Evolutionary conservation across 768 basidiomycete genomes (phyloP).

Genomic region (Amanita phalloides): DNA sequence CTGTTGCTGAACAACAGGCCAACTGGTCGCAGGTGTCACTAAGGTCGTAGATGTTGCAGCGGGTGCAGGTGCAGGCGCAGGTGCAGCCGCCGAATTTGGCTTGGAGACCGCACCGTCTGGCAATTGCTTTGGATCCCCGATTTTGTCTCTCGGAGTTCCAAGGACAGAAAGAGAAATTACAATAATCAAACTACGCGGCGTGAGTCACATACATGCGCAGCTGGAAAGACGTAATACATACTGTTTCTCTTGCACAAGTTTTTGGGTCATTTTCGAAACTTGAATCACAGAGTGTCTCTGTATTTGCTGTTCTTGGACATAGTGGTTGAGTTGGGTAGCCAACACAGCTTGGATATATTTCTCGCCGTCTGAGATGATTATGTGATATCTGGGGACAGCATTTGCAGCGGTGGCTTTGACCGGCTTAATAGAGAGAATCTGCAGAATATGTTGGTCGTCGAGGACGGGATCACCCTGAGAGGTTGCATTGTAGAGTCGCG

Average conservation of each 20-base stretch:
- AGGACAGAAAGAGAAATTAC: constrained; percentile 58
- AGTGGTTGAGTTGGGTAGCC: constrained; percentile 76
- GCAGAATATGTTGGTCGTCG: constrained; percentile 43
- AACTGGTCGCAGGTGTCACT: background rate
- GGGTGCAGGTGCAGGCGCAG: background rate
- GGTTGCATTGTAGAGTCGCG: constrained; percentile 33
- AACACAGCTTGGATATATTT: constrained; percentile 91
- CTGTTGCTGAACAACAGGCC: constrained; percentile 11
- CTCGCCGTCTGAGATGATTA: constrained; percentile 86
- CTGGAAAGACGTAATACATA: constrained; percentile 21
- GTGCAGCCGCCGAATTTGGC: background rate
- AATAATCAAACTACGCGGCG: constrained; percentile 58
- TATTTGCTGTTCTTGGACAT: constrained; percentile 56
- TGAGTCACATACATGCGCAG: background rate
- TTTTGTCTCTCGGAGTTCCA: constrained; percentile 48
- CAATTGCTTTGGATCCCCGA: constrained; percentile 46
- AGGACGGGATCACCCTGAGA: constrained; percentile 34
- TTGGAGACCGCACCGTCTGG: background rate
- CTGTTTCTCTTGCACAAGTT: constrained; percentile 79
- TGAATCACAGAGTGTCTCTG: constrained; percentile 57
- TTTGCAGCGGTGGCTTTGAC: constrained; percentile 31
- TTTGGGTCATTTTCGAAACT: constrained; percentile 70
- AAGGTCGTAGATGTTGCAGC: background rate
- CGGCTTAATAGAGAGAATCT: constrained; percentile 78
- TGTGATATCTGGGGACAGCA: constrained; percentile 50